These are phyloP conservation scores for Diaporthe citri DNA, from an alignment of 2,329 filamentous ascomycete species.

Conservation along the genomic window DNA sequence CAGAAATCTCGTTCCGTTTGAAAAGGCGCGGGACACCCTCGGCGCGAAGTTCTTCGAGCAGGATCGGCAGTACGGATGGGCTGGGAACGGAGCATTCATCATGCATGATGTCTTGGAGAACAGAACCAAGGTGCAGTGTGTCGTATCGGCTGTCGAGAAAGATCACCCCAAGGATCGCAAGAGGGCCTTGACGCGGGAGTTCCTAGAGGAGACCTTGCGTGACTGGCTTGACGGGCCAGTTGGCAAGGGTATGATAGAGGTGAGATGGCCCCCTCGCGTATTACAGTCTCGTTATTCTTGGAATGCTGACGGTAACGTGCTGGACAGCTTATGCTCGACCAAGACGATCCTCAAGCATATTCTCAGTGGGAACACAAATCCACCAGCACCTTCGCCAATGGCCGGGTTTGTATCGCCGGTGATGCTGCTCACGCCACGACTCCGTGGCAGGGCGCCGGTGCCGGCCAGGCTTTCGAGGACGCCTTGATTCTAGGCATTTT, in stretches of 20 bases:
- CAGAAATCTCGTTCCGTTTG: constrained; percentile 40
- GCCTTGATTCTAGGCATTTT: constrained; percentile 38
- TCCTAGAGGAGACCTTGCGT: constrained; percentile 27
- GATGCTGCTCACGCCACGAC: constrained; percentile 40
- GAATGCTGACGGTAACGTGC: background rate
- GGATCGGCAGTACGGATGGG: constrained; percentile 41
- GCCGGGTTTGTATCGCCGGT: constrained; percentile 35
- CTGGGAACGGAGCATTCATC: constrained; percentile 40
- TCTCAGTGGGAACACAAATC: constrained; percentile 41
- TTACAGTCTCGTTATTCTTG: background rate
- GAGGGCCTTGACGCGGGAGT: constrained; percentile 35
- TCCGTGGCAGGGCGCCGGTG: constrained; percentile 41
- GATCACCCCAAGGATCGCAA: constrained; percentile 35
- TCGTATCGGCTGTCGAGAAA: constrained; percentile 40
- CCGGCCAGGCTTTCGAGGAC: constrained; percentile 40
- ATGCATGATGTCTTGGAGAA: constrained; percentile 41
- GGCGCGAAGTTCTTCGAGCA: constrained; percentile 39
- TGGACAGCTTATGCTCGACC: constrained; percentile 38
- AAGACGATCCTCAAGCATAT: constrained; percentile 35
- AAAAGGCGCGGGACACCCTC: constrained; percentile 34
- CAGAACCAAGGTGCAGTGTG: constrained; percentile 41
- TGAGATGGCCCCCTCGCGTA: background rate
- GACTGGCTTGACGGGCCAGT: constrained; percentile 35
- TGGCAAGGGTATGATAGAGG: constrained; percentile 36
- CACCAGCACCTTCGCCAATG: constrained; percentile 34